Evolutionary conservation across 768 basidiomycete genomes (phyloP).

Genomic region (Boletus speciosus): DNA sequence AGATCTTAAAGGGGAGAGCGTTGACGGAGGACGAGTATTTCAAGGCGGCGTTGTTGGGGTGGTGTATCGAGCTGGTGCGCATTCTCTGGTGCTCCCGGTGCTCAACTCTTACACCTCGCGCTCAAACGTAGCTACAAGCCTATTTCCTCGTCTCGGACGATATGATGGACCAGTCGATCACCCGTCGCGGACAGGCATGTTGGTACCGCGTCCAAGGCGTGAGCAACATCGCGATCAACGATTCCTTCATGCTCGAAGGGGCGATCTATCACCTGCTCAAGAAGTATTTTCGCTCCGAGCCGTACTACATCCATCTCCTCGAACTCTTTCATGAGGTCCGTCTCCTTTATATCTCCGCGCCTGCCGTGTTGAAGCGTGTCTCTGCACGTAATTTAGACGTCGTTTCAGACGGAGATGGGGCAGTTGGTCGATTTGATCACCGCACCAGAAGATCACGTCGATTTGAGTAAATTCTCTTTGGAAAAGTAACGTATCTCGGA

Average conservation of each 20-base stretch:
- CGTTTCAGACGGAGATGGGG: slow-evolving; percentile 93
- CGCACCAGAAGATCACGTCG: slow-evolving; percentile 86
- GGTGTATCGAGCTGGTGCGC: slow-evolving; percentile 91
- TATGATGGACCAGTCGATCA: slow-evolving; percentile 95
- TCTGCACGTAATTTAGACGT: slow-evolving; percentile 33
- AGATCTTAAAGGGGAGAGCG: slow-evolving; percentile 73
- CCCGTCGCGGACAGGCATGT: slow-evolving; percentile 91
- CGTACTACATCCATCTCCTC: slow-evolving; percentile 84
- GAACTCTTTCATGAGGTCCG: slow-evolving; percentile 74
- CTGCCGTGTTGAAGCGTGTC: too few species aligned
- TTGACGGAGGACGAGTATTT: slow-evolving; percentile 84
- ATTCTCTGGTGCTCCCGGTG: too few species aligned
- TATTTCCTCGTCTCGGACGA: slow-evolving; percentile 93
- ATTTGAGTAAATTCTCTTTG: slow-evolving; percentile 84
- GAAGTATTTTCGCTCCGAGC: slow-evolving; percentile 73
- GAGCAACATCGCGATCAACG: slow-evolving; percentile 90
- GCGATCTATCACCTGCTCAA: slow-evolving; percentile 92
- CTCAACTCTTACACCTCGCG: neutral
- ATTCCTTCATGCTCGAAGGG: slow-evolving; percentile 92
- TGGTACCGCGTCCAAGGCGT: slow-evolving; percentile 71
- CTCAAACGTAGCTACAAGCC: slow-evolving; percentile 73
- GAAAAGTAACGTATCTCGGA: slow-evolving; percentile 41
- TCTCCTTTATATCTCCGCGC: too few species aligned
- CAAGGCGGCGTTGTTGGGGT: slow-evolving; percentile 85
- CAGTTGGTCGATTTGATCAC: slow-evolving; percentile 96